phyloP scores from a whole-genome alignment of 2,329 filamentous ascomycete species.

The Byssothecium circinans region DNA sequence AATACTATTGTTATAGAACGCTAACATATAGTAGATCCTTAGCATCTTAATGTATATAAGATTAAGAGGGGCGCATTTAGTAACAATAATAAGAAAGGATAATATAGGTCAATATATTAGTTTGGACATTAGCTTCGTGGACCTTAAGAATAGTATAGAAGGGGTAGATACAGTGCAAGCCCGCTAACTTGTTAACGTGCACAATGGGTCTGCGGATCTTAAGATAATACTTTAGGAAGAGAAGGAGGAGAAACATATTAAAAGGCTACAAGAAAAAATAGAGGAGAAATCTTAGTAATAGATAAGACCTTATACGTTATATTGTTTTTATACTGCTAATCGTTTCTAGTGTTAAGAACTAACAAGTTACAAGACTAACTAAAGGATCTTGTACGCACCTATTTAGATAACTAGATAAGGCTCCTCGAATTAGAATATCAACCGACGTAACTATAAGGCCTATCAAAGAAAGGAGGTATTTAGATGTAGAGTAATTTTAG shows the following conservation, averaged over 20 bases:
- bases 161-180: slow-evolving; percentile 3
- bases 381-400: slow-evolving; percentile 6
- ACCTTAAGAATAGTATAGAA: slow-evolving; percentile 6
- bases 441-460: slow-evolving; percentile 8
- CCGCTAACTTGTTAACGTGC: slow-evolving; percentile 9
- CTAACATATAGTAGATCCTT: slow-evolving; percentile 13
- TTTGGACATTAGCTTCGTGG: not conserved
- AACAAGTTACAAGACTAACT: slow-evolving; percentile 8
- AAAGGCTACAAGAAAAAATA: slow-evolving; percentile 6
- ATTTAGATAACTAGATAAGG: slow-evolving; percentile 9
- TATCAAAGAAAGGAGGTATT: slow-evolving; percentile 8
- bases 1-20: slow-evolving; percentile 6
- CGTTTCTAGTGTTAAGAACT: slow-evolving; percentile 11
- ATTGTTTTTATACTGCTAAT: slow-evolving; percentile 7
- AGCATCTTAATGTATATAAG: slow-evolving; percentile 12
- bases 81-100: slow-evolving; percentile 10
- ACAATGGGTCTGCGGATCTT: slow-evolving; percentile 10
- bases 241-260: slow-evolving; percentile 10
- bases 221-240: slow-evolving; percentile 9
- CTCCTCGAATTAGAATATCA: slow-evolving; percentile 12
- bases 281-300: slow-evolving; percentile 8
- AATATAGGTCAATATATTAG: slow-evolving; percentile 4
- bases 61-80: slow-evolving; percentile 9
- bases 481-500: slow-evolving; percentile 6
- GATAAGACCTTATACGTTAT: slow-evolving; percentile 9